Base-by-base conservation (phyloP, 1,139 yeast genomes). In the Yamadazyma diddensiae region DNA sequence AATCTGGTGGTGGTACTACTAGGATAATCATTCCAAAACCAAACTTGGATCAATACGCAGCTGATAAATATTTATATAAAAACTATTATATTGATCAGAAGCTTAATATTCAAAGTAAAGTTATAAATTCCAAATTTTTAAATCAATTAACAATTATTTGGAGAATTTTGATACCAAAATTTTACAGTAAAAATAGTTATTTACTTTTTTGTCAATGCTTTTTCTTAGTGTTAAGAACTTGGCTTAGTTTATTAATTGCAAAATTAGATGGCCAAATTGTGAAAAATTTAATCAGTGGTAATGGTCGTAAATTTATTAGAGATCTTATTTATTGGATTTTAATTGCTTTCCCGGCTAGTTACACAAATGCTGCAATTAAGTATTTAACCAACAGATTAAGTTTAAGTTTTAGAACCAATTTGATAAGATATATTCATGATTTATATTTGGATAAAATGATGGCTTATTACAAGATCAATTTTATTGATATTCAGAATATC, bases 191-290 rank as follows among this genome's bases (percentile, higher is more conserved):
- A 50, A 86, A 86, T 49, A 69, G 90, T 0, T 70, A 78, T 14
- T 59, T 86, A 31, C 62, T 90, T 30, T 54, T 77, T 3, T 67
- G 87, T 6, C 96, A 90, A 50, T 79, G 94, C 35, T 68, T 79
- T 42, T 85, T 87, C 50, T 68, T 90, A 35, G 68, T 86, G 19
- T 67, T 87, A 43, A 71, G 97, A 58, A 90, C 97, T 1, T 90
- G 92, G 84, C 68, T 90, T 38, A 83, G 94, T 19, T 67, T 90
- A 37, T 63, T 88, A 38, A 88, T 90, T 27, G 95, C 97, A 4
- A 82, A 83, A 52, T 66, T 90, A 32, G 97, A 90, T 58, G 97
- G 97, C 50, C 92, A 85, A 53, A 83, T 90, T 33, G 96, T 88
- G 29, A 82, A 86, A 53, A 94, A 88, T 55, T 74, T 90, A 53